Percentiles rank a stretch among this genome's conserved stretches.
These are phyloP conservation scores for Quercus cerris DNA, from an alignment of 306 rosid species.

Conservation along the genomic window DNA sequence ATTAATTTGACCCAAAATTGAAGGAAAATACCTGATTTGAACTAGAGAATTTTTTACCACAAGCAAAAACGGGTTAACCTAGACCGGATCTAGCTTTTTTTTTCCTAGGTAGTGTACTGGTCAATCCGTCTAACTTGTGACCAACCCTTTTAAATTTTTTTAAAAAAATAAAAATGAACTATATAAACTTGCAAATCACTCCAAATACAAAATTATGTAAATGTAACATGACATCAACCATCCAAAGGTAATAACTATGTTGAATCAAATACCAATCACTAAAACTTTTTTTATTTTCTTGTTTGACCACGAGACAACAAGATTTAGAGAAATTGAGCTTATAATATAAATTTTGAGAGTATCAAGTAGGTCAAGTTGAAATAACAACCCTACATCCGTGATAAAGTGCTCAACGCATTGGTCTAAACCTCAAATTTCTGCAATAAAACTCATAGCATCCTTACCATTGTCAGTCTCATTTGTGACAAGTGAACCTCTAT, in stretches of 20 bases:
- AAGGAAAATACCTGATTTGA: too few species aligned
- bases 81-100: too few species aligned
- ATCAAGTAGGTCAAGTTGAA: slow-evolving; percentile 65
- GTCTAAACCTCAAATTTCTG: slow-evolving; percentile 65
- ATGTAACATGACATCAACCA: neutral
- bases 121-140: too few species aligned
- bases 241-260: neutral
- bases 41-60: too few species aligned
- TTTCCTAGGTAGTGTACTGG: too few species aligned
- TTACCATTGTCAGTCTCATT: slow-evolving; percentile 37
- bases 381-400: slow-evolving; percentile 45
- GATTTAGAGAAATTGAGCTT: slow-evolving; percentile 22
- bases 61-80: too few species aligned
- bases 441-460: slow-evolving; percentile 39
- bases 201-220: slow-evolving; percentile 7
- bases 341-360: slow-evolving; percentile 68
- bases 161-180: too few species aligned
- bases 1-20: too few species aligned
- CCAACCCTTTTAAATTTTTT: too few species aligned
- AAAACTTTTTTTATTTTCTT: neutral
- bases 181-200: slow-evolving; percentile 6
- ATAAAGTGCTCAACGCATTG: slow-evolving; percentile 20
- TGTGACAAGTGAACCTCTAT: slow-evolving; percentile 17
- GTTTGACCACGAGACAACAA: slow-evolving; percentile 2
- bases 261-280: neutral